phyloP scores from a whole-genome alignment of 2,329 filamentous ascomycete species.

The Fusarium nelsonii region DNA sequence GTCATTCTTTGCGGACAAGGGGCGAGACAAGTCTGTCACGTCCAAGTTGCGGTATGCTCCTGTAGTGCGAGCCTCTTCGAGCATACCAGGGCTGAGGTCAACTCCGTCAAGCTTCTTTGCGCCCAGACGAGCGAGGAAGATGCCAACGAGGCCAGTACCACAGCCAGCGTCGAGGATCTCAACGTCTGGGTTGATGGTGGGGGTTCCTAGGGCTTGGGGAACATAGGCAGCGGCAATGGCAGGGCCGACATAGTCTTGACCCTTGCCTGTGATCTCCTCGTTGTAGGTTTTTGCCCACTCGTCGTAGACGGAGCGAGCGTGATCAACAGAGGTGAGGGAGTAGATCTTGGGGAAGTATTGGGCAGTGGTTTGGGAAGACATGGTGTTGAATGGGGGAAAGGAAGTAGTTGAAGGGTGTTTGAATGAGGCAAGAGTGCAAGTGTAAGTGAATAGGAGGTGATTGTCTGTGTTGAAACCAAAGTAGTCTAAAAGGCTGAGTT shows the following conservation, averaged over 20 bases:
- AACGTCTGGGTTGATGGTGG: constrained; percentile 40
- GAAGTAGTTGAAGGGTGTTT: not conserved
- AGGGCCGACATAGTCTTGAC: constrained; percentile 60
- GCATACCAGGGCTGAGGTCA: constrained; percentile 66
- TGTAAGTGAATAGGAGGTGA: constrained; percentile 3
- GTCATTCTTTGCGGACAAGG: constrained; percentile 55
- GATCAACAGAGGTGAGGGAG: constrained; percentile 44
- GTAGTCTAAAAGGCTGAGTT: constrained; percentile 2
- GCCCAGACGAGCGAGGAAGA: constrained; percentile 58
- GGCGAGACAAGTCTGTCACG: constrained; percentile 60
- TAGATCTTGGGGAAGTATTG: constrained; percentile 48
- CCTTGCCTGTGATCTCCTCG: constrained; percentile 50
- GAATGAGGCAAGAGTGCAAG: not conserved
- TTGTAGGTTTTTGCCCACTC: constrained; percentile 55
- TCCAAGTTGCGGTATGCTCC: constrained; percentile 61
- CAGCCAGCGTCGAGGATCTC: constrained; percentile 67
- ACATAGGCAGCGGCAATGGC: constrained; percentile 53
- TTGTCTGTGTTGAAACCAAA: constrained; percentile 30
- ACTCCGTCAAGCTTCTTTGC: constrained; percentile 63
- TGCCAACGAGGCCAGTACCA: constrained; percentile 66
- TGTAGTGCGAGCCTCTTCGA: constrained; percentile 62
- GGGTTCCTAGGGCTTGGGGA: constrained; percentile 48
- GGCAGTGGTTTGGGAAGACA: constrained; percentile 43
- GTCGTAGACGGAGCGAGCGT: constrained; percentile 52
- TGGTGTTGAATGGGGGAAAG: constrained; percentile 15